phyloP scores from a whole-genome alignment of 495 filamentous ascomycete genomes.

The Aspergillus hancockii region DNA sequence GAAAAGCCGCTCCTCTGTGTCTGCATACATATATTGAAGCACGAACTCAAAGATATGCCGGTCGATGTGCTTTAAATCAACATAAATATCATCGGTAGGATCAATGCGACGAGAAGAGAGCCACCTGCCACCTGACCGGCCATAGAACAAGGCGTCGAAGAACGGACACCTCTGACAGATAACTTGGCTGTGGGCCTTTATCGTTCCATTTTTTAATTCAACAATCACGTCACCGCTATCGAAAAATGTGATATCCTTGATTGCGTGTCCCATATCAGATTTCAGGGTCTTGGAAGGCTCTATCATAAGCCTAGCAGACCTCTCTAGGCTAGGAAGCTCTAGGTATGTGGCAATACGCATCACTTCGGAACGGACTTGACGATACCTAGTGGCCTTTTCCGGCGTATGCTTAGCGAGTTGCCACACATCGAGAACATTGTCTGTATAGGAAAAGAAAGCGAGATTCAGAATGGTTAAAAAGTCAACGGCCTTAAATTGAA shows the following conservation, averaged over 20 bases:
- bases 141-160: slow-evolving; percentile 85
- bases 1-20: slow-evolving; percentile 78
- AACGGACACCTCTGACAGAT: slow-evolving; percentile 87
- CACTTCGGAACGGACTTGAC: slow-evolving; percentile 76
- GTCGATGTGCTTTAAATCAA: slow-evolving; percentile 83
- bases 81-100: slow-evolving; percentile 57
- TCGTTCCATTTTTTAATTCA: slow-evolving; percentile 66
- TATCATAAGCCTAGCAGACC: slow-evolving; percentile 71
- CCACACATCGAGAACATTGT: slow-evolving; percentile 83
- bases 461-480: slow-evolving; percentile 76
- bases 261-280: slow-evolving; percentile 65
- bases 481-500: slow-evolving; percentile 68
- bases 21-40: slow-evolving; percentile 79
- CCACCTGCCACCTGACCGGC: slow-evolving; percentile 82
- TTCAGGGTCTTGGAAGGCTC: slow-evolving; percentile 62
- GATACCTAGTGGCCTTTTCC: slow-evolving; percentile 65
- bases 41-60: slow-evolving; percentile 74
- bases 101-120: slow-evolving; percentile 63
- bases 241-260: slow-evolving; percentile 68
- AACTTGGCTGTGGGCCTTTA: slow-evolving; percentile 72
- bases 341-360: slow-evolving; percentile 75
- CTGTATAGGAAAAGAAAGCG: slow-evolving; percentile 77
- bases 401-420: slow-evolving; percentile 63
- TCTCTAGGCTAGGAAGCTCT: slow-evolving; percentile 67
- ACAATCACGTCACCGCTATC: slow-evolving; percentile 73